Evolutionary conservation across 306 rosid genomes (phyloP).

Genomic region (Senna tora): DNA sequence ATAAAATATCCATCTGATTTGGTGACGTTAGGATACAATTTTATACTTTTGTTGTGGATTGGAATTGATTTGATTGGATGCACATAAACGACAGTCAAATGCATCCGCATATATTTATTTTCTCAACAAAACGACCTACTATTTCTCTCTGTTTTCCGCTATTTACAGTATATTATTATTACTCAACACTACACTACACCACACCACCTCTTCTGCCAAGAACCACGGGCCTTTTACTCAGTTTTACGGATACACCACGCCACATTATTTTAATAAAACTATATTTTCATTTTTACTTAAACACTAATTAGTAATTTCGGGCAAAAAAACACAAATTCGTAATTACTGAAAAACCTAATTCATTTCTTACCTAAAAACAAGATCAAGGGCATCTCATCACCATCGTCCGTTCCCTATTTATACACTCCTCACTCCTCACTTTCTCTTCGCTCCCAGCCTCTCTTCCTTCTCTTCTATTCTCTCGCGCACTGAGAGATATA

Average conservation of each 20-base stretch:
- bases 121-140: neutral
- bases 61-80: too few species aligned
- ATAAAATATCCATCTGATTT: too few species aligned
- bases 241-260: too few species aligned
- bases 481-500: neutral
- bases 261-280: too few species aligned
- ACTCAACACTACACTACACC: neutral
- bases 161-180: neutral
- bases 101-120: neutral
- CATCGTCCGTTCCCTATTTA: constrained; percentile 59
- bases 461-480: neutral
- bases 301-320: too few species aligned
- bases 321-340: too few species aligned
- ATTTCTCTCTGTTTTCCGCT: neutral
- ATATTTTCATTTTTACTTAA: too few species aligned
- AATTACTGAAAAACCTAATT: neutral
- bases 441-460: neutral
- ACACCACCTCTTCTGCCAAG: neutral
- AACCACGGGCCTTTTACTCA: too few species aligned
- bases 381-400: constrained; percentile 6
- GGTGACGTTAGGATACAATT: too few species aligned
- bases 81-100: neutral
- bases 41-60: too few species aligned
- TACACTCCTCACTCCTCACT: neutral
- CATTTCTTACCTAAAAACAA: neutral